A percentile compares a stretch with the other conserved stretches of the same genome.
phyloP scores from a whole-genome alignment of 2,329 filamentous ascomycete genomes.

The Pseudogymnoascus sp. region DNA sequence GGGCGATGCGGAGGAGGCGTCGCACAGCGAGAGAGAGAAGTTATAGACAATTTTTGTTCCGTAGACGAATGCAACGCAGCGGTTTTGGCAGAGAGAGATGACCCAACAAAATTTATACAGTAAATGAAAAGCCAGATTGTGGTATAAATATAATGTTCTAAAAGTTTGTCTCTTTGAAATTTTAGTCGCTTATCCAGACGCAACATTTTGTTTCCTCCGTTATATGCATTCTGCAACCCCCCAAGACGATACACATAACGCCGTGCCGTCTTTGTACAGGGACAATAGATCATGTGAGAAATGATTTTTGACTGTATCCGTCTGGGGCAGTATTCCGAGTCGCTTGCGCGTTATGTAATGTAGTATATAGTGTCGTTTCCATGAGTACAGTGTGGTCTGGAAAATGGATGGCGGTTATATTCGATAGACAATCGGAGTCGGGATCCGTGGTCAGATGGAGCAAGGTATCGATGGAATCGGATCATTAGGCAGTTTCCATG shows the following conservation, averaged over 20 bases:
- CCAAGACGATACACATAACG: neutral
- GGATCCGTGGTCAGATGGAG: neutral
- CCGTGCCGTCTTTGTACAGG: neutral
- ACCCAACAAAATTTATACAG: neutral
- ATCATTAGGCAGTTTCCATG: neutral
- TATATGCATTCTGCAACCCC: neutral
- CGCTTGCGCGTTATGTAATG: neutral
- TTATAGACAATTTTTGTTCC: constrained; percentile 10
- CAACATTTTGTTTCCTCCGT: neutral
- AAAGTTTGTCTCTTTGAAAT: neutral
- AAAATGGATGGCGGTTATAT: neutral
- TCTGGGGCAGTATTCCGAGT: neutral
- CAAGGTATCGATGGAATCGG: neutral
- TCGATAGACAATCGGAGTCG: neutral
- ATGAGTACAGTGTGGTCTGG: neutral
- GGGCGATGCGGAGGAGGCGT: constrained; percentile 31
- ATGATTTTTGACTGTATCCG: neutral
- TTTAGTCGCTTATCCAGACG: constrained; percentile 6
- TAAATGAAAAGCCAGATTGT: constrained; percentile 2
- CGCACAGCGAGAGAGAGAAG: constrained; percentile 19
- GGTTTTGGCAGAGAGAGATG: neutral
- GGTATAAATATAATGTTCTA: constrained; percentile 8
- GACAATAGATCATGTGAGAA: neutral
- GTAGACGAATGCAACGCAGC: neutral
- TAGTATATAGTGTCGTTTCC: neutral